Evolutionary conservation across 2,329 filamentous ascomycete species (phyloP), one percentile per base, ranked within the genome.

Genomic region (Penicillium frequentans): DNA sequence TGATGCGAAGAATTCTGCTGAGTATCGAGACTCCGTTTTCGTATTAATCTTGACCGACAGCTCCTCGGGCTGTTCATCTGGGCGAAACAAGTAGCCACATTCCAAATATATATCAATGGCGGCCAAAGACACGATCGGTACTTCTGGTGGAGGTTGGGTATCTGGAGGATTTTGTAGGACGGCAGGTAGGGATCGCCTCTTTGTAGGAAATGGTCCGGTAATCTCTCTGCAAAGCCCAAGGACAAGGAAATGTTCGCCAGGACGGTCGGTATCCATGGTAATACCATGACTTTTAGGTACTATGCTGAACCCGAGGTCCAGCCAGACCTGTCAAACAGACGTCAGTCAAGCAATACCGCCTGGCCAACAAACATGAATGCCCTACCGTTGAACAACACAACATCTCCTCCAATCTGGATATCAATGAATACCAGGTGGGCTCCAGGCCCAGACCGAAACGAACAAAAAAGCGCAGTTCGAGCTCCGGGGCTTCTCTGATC

Each of bases 301-400:
- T 8, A 65, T 57, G 6, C 49, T 50, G 26, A 74, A 68, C 14
- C 66, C 69, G 45, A 74, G 57, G 26, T 71, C 64, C 2, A 64
- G 49, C 73, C 73, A 76, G 31, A 71, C 53, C 73, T 76, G 23
- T 55, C 14, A 54, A 35, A 39, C 47, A 3, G 1, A 10, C 13
- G 29, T 57, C 39, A 53, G 9, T 49, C 16, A 44, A 9, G 9
- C 29, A 2, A 23, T 33, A 13, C 1, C 3, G 23, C 19, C n/a
- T 23, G 19, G n/a, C 4, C 9, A 23, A 19, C 9, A 10, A 42
- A 10, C 9, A 19, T 14, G 3, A 13, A 52, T 31, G 14, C 39
- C 49, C 29, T 59, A 67, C 73, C 61, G 67, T 63, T 31, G 69
- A 68, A 10, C 54, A 58, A 42, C 64, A 64, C 5, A 75, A 21